Evolutionary conservation across 148 eudicot genomes (phyloP), one percentile per base, ranked within the genome.

Genomic region (Rhododendron kiyosumense): DNA sequence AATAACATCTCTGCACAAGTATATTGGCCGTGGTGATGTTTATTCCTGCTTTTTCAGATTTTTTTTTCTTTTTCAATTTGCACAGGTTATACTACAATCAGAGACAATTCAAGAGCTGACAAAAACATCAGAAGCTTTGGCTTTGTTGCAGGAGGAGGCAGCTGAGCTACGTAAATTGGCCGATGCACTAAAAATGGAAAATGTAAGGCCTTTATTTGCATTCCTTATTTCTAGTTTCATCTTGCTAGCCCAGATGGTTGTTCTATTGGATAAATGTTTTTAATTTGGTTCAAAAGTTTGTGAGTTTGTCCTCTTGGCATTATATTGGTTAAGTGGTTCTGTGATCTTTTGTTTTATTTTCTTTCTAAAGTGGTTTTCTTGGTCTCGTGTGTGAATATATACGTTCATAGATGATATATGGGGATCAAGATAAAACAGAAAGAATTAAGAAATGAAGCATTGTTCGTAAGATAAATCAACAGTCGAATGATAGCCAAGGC

Each of bases 51-150:
- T 45, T 86, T 75, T 75, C 0, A 63, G 22, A 41, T 15, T 22
- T 81, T 84, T 13, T 13, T 51, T 20, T 81, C 82, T 13, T 15
- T 51, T 79, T 82, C 10, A 69, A 83, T 85, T 71, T 86, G 32
- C 48, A 41, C 89, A 93, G 95, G 98, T 97, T 87, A 91, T 97
- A 63, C 89, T 93, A 85, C 99, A 95, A 91, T 92, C 98, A 24
- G 99, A 94, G 86, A 95, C 99, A 46, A 97, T 97, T 86, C 96
- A 95, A 88, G 99, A 97, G 88, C 84, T 97, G 90, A 97, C 95
- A 18, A 95, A 89, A 88, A 95, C 99, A 49, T 93, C 99, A 2
- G 92, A 94, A 86, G 93, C 92, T 85, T 91, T 97, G 93, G 91
- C 92, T 84, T 85, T 84, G 80, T 85, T 92, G 82, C 93, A 94